Conservation (phyloP, 306 rosid genomes). For the Morella rubra region DNA sequence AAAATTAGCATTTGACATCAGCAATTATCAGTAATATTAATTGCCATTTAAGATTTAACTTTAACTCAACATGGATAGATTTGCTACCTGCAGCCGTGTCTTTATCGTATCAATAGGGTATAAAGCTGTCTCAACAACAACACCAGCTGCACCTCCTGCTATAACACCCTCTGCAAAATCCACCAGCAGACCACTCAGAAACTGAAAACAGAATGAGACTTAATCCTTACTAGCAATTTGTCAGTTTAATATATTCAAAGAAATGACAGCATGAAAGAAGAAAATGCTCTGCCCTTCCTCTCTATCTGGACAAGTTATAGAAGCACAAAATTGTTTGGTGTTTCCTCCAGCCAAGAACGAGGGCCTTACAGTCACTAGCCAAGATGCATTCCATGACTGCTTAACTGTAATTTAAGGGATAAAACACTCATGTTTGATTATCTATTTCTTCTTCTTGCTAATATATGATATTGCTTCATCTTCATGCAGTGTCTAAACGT, state of each 20-base stretch:
- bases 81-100: constrained; percentile 93
- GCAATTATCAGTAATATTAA: neutral
- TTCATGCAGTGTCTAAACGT: neutral
- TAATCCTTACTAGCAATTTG: constrained; percentile 1
- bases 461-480: neutral
- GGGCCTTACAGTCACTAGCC: neutral
- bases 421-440: neutral
- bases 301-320: neutral
- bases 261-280: neutral
- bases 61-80: constrained; percentile 4
- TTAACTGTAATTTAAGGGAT: neutral
- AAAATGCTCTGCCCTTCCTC: neutral
- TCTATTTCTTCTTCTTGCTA: neutral
- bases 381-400: neutral
- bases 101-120: constrained; percentile 96
- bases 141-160: constrained; percentile 96
- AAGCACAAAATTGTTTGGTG: neutral
- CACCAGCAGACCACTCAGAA: constrained; percentile 30
- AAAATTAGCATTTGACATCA: neutral
- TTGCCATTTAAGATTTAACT: constrained; percentile 1
- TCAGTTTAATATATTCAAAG: constrained; percentile 1
- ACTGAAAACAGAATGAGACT: constrained; percentile 16
- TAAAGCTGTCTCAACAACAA: constrained; percentile 90
- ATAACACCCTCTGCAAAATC: constrained; percentile 84
- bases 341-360: neutral